phyloP scores from a whole-genome alignment of 2,329 filamentous ascomycete genomes.

The Torrubiella hemipterigena region DNA sequence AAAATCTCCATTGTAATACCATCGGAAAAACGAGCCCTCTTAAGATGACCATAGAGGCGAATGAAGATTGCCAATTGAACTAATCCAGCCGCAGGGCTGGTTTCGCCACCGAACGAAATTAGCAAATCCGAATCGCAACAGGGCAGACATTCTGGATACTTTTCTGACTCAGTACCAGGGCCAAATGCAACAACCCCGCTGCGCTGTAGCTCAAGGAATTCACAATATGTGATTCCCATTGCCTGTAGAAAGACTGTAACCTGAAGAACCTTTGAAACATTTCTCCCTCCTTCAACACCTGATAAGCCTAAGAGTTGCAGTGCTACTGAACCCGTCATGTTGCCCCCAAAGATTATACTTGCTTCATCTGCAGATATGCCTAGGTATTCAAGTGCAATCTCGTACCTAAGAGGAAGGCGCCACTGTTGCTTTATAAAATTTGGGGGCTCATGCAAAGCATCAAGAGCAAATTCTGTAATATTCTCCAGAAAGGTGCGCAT shows the following conservation, averaged over 20 bases:
- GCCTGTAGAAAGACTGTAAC: slow-evolving; percentile 1
- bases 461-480: slow-evolving; percentile 2
- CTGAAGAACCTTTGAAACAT: neutral
- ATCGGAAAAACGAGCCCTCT: neutral
- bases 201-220: slow-evolving; percentile 3
- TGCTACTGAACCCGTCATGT: slow-evolving; percentile 2
- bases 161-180: neutral
- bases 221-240: slow-evolving; percentile 4
- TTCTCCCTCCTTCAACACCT: neutral
- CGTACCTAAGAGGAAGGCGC: slow-evolving; percentile 2
- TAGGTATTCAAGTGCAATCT: slow-evolving; percentile 2
- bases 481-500: slow-evolving; percentile 2
- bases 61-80: slow-evolving; percentile 2
- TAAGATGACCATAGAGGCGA: slow-evolving; percentile 2
- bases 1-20: neutral
- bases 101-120: slow-evolving; percentile 1
- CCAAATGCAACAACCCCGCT: slow-evolving; percentile 1
- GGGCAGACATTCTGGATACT: slow-evolving; percentile 3
- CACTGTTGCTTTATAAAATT: neutral
- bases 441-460: slow-evolving; percentile 2
- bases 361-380: slow-evolving; percentile 1
- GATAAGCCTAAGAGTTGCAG: slow-evolving; percentile 1
- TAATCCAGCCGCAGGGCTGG: neutral
- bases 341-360: slow-evolving; percentile 1
- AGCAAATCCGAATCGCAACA: slow-evolving; percentile 1